Evolutionary conservation across 1,139 yeast genomes (phyloP).

Genomic region (Nakaseomyces nivariensis): DNA sequence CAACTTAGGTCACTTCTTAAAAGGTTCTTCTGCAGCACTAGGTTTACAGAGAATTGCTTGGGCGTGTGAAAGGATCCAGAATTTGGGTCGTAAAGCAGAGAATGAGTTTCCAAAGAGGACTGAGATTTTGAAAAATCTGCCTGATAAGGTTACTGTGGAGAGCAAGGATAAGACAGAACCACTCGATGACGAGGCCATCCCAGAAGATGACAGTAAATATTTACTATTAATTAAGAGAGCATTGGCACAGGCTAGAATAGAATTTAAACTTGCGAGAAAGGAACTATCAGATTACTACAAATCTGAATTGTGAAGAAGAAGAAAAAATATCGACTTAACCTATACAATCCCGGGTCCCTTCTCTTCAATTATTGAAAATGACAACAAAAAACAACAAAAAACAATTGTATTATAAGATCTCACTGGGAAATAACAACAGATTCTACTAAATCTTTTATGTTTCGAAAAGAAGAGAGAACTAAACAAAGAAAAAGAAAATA

Average conservation of each 20-base stretch:
- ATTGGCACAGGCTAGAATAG: conserved; percentile 45
- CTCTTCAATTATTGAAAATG: neutral
- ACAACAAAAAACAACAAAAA: neutral
- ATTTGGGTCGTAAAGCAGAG: conserved; percentile 56
- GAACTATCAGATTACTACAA: conserved; percentile 54
- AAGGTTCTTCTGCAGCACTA: conserved; percentile 92
- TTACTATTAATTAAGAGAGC: conserved; percentile 41
- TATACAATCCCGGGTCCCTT: too few species aligned
- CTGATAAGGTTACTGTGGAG: conserved; percentile 8
- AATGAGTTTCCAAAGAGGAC: conserved; percentile 24
- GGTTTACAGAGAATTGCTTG: conserved; percentile 75
- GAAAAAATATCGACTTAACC: too few species aligned
- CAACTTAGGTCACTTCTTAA: conserved; percentile 79
- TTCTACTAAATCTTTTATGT: too few species aligned
- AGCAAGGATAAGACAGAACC: conserved; percentile 10
- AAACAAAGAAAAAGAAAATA: neutral
- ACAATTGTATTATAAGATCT: too few species aligned
- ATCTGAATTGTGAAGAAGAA: conserved; percentile 32
- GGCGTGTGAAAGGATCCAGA: conserved; percentile 89
- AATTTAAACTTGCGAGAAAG: conserved; percentile 45
- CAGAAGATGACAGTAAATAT: conserved; percentile 7
- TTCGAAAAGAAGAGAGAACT: neutral
- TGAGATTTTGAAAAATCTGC: conserved; percentile 18
- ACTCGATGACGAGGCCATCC: neutral
- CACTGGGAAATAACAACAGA: too few species aligned